These are phyloP conservation scores for Mycosphaerella sp. DNA, from an alignment of 2,329 filamentous ascomycete species.

Conservation along the genomic window DNA sequence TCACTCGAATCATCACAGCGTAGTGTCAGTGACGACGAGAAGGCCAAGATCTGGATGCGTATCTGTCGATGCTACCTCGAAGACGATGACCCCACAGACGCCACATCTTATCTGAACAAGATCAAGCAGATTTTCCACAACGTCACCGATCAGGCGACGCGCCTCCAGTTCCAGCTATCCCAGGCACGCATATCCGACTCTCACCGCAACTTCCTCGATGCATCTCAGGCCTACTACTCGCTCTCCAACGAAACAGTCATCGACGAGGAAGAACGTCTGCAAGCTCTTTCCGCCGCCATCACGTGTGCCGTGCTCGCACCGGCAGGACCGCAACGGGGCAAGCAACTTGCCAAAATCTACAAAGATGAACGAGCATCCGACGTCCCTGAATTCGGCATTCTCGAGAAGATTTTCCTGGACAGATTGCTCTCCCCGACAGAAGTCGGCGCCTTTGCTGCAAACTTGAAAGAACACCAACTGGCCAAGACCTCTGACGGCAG, in stretches of 20 bases:
- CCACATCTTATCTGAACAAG: constrained; percentile 85
- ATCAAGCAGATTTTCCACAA: constrained; percentile 87
- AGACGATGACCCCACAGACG: constrained; percentile 79
- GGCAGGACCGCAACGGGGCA: constrained; percentile 76
- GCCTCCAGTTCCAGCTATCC: constrained; percentile 80
- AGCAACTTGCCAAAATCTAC: constrained; percentile 76
- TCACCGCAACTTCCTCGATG: constrained; percentile 81
- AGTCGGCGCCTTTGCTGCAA: constrained; percentile 76
- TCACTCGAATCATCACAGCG: constrained; percentile 85
- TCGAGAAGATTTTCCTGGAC: constrained; percentile 98
- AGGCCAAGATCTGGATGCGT: constrained; percentile 81
- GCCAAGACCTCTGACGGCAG: constrained; percentile 84
- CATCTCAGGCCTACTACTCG: constrained; percentile 79
- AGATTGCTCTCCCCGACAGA: constrained; percentile 74
- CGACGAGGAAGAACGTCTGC: constrained; percentile 79
- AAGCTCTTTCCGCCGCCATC: constrained; percentile 79
- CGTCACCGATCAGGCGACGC: constrained; percentile 65
- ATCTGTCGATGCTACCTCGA: constrained; percentile 93
- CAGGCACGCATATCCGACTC: constrained; percentile 92
- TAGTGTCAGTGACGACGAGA: constrained; percentile 72
- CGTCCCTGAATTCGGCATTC: constrained; percentile 74
- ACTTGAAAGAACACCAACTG: constrained; percentile 79
- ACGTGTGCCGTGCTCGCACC: constrained; percentile 89
- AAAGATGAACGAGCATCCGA: constrained; percentile 79
- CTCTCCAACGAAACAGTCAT: constrained; percentile 72